Evolutionary conservation across 2,329 filamentous ascomycete genomes (phyloP), one percentile per base, ranked within the genome.

Genomic region (Penicillium sp.): DNA sequence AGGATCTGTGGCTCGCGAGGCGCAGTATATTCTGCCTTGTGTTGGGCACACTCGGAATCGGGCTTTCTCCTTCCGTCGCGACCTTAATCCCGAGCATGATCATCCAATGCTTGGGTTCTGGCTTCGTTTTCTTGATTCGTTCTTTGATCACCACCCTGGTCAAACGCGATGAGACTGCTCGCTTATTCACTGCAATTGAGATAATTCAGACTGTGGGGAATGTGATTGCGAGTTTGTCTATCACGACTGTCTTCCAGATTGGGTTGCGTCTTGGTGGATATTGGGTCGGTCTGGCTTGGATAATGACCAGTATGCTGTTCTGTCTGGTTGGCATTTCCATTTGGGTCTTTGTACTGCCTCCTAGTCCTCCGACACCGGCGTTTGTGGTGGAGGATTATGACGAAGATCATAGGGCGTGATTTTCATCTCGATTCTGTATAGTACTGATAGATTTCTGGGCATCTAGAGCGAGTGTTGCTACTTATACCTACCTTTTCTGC

Each of bases 261-360:
- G 77, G 76, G 0, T 66, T 79, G 48, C 66, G 72, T 10, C 47
- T 76, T 7, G 76, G 75, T 1, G 70, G 69, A 3, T 53, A 62
- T 4, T 78, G 75, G 76, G 66, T 77, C 30, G 77, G 77, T 5
- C 51, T 78, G 31, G 75, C 77, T 0, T 79, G 72, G 66, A 67
- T 73, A 58, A 66, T 71, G 50, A 70, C 68, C 2, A 64, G 67
- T 22, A 49, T 60, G 1, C 50, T 70, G 16, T 72, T 72, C 54
- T 59, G 55, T 19, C 46, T 63, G 44, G 65, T 69, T 2, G 66
- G 60, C 0, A 46, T 60, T 1, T 55, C 64, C 1, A 61, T 69
- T 13, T 68, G 58, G 58, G 47, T 46, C 25, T 64, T 66, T 22
- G 51, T 51, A n/a, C 28, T 66, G 11, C 64, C 64, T 4, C 46